Percentiles rank a stretch among this genome's conserved stretches.
Evolutionary conservation across 352 stramenopile species (phyloP).

Genomic region (Phytophthora pistaciae): DNA sequence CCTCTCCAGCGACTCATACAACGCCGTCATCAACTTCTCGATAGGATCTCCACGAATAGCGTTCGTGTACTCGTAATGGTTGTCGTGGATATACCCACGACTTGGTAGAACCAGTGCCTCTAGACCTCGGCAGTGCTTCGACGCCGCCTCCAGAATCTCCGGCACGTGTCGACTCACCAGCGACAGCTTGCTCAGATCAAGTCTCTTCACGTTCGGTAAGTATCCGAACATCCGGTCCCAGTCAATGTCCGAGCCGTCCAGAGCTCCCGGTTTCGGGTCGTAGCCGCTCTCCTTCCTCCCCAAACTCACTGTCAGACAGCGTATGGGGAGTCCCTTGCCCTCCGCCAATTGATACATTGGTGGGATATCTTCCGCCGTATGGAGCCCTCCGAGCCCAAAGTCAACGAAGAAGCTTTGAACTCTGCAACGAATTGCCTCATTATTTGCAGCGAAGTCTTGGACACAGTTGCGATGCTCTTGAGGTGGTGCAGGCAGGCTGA

Average conservation of each 20-base stretch:
- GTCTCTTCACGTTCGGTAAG: constrained; percentile 7
- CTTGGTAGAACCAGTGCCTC: constrained; percentile 25
- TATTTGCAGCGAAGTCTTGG: not conserved
- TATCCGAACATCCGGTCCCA: constrained; percentile 23
- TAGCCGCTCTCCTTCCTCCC: not conserved
- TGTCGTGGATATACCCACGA: not conserved
- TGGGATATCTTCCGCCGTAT: not conserved
- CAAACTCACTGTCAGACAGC: not conserved
- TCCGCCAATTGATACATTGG: not conserved
- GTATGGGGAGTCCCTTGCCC: not conserved
- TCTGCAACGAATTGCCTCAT: not conserved
- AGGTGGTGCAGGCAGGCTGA: not conserved
- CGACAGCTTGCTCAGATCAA: constrained; percentile 28
- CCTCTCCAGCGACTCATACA: constrained; percentile 26
- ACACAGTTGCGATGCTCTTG: not conserved
- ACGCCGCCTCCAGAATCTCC: constrained; percentile 19
- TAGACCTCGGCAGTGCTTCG: constrained; percentile 23
- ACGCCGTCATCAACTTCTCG: constrained; percentile 6
- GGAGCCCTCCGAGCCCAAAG: not conserved
- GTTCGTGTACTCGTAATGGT: not conserved
- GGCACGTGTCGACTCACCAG: constrained; percentile 18
- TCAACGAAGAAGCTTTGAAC: not conserved
- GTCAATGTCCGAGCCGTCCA: not conserved
- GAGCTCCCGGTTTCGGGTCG: not conserved
- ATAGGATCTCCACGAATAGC: not conserved